Conservation (phyloP, 2,329 filamentous ascomycete species). For the Cordyceps cateniannulata region DNA sequence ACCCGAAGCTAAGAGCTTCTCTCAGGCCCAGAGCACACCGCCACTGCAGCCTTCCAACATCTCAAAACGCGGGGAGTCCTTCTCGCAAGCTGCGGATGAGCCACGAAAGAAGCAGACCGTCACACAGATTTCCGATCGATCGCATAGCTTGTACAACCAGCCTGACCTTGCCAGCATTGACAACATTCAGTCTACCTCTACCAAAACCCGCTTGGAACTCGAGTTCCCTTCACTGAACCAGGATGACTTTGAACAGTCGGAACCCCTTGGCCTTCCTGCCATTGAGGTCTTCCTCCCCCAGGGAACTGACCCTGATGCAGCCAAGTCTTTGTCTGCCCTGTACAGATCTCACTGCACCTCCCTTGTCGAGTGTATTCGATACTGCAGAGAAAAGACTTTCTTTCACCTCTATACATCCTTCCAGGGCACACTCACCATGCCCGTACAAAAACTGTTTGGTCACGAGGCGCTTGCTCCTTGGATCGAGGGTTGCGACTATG, state of each 20-base stretch:
- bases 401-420: slow-evolving; percentile 93
- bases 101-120: slow-evolving; percentile 13
- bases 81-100: slow-evolving; percentile 23
- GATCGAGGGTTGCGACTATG: slow-evolving; percentile 93
- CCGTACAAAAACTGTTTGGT: slow-evolving; percentile 86
- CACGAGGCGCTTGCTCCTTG: slow-evolving; percentile 77
- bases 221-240: slow-evolving; percentile 55
- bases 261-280: slow-evolving; percentile 72
- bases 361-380: slow-evolving; percentile 89
- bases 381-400: slow-evolving; percentile 94
- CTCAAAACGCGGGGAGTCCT: slow-evolving; percentile 19
- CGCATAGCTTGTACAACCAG: slow-evolving; percentile 52
- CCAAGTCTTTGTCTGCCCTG: slow-evolving; percentile 75
- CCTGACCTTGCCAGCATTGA: slow-evolving; percentile 50
- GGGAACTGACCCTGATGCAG: slow-evolving; percentile 80
- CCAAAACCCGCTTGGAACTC: slow-evolving; percentile 53
- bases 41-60: slow-evolving; percentile 8
- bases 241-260: slow-evolving; percentile 48
- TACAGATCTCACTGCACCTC: slow-evolving; percentile 95
- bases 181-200: slow-evolving; percentile 49
- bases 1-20: slow-evolving; percentile 40
- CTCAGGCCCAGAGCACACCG: slow-evolving; percentile 45
- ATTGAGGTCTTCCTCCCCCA: slow-evolving; percentile 75
- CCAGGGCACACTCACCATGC: slow-evolving; percentile 92
- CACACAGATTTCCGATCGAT: slow-evolving; percentile 17